Conservation (phyloP, 1,139 yeast genomes). For the Candida anutae region DNA sequence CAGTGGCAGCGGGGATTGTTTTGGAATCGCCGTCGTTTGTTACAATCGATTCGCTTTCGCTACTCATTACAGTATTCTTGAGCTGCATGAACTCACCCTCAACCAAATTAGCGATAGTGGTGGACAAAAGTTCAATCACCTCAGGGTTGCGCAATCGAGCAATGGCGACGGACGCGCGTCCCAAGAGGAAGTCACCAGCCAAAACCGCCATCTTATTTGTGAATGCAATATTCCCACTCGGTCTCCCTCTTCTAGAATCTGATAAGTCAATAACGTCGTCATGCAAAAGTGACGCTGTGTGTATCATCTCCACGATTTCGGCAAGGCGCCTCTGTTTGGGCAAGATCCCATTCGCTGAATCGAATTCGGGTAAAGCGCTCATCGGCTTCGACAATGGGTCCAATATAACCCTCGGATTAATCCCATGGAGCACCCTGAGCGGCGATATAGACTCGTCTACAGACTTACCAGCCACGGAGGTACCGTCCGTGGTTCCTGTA, state of each 20-base stretch:
- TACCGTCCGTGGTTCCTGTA: slow-evolving; percentile 40
- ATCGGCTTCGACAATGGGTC: slow-evolving; percentile 83
- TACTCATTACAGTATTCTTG: slow-evolving; percentile 70
- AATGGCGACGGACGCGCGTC: slow-evolving; percentile 93
- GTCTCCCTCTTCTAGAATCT: slow-evolving; percentile 83
- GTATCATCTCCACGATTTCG: slow-evolving; percentile 97
- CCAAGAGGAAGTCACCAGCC: slow-evolving; percentile 92
- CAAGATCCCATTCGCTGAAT: slow-evolving; percentile 58
- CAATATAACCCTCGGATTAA: slow-evolving; percentile 69
- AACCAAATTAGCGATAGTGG: slow-evolving; percentile 92
- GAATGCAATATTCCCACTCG: slow-evolving; percentile 88
- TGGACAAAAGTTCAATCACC: slow-evolving; percentile 89
- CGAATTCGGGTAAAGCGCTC: slow-evolving; percentile 60
- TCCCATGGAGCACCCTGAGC: slow-evolving; percentile 75
- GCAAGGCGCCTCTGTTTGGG: slow-evolving; percentile 95
- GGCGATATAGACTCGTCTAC: slow-evolving; percentile 68
- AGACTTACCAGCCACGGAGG: slow-evolving; percentile 47
- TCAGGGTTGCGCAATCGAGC: slow-evolving; percentile 94
- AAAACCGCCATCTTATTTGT: slow-evolving; percentile 95
- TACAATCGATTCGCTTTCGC: slow-evolving; percentile 36
- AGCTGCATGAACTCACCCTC: slow-evolving; percentile 99
- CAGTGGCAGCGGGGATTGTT: slow-evolving; percentile 52
- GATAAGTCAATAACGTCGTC: slow-evolving; percentile 96
- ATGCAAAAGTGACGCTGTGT: slow-evolving; percentile 91
- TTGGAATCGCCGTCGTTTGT: slow-evolving; percentile 45